Conservation (phyloP, 2,329 filamentous ascomycete species). For the Neonectria sp. region DNA sequence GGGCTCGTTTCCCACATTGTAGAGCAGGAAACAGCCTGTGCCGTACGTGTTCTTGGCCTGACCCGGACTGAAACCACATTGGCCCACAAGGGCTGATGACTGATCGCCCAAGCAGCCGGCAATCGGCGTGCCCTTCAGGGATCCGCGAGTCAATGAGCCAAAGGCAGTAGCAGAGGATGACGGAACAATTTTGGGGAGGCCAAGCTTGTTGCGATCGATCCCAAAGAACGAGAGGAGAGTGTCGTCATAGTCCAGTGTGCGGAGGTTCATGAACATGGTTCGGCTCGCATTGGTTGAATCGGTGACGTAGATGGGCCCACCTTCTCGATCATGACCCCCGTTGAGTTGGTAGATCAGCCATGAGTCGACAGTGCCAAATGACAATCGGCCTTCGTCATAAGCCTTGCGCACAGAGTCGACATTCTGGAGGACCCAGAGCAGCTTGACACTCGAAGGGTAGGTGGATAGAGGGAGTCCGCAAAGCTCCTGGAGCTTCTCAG, state of each 20-base stretch:
- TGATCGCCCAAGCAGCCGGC: constrained; percentile 91
- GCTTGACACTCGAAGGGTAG: constrained; percentile 89
- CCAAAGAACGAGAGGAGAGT: constrained; percentile 84
- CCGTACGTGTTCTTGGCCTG: constrained; percentile 94
- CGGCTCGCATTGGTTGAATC: constrained; percentile 90
- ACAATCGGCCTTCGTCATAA: constrained; percentile 82
- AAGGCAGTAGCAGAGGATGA: constrained; percentile 84
- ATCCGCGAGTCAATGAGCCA: constrained; percentile 75
- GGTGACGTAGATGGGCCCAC: constrained; percentile 79
- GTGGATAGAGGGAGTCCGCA: constrained; percentile 90
- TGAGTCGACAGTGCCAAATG: constrained; percentile 90
- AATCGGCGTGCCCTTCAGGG: constrained; percentile 79
- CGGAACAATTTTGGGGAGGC: constrained; percentile 85
- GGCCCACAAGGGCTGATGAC: constrained; percentile 87
- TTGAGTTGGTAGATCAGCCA: constrained; percentile 92
- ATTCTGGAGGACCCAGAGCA: constrained; percentile 86
- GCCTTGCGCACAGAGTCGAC: constrained; percentile 77
- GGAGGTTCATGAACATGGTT: constrained; percentile 95
- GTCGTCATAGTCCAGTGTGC: constrained; percentile 85
- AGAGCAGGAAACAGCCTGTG: constrained; percentile 90
- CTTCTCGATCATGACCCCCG: constrained; percentile 73
- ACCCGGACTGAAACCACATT: constrained; percentile 86
- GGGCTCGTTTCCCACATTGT: constrained; percentile 88
- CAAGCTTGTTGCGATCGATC: constrained; percentile 77
- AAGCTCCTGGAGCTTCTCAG: constrained; percentile 77